Conservation (phyloP, 2,329 filamentous ascomycete species). For the Biscogniauxia marginata region DNA sequence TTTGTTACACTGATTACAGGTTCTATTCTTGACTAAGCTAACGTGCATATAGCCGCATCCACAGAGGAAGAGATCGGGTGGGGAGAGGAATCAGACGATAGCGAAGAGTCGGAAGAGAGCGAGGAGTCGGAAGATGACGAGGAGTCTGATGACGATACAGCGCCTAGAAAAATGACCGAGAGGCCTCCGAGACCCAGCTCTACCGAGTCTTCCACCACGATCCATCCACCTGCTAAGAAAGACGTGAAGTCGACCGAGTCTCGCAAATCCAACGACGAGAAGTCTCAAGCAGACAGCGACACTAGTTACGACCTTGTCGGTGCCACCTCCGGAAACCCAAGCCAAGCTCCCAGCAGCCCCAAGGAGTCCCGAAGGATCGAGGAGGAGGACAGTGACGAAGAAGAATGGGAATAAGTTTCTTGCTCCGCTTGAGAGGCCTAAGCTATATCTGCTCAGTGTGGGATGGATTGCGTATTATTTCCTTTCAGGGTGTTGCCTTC, state of each 20-base stretch:
- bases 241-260: conserved; percentile 63
- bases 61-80: conserved; percentile 70
- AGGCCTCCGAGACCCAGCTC: conserved; percentile 46
- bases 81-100: conserved; percentile 40
- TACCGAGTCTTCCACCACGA: conserved; percentile 58
- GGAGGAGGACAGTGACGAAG: conserved; percentile 66
- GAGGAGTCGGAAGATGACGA: conserved; percentile 68
- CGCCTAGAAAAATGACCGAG: conserved; percentile 32
- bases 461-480: conserved; percentile 7
- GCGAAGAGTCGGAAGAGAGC: conserved; percentile 60
- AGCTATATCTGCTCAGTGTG: conserved; percentile 4
- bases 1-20: conserved; percentile 41
- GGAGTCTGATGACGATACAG: conserved; percentile 39
- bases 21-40: conserved; percentile 32
- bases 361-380: conserved; percentile 55
- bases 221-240: conserved; percentile 49
- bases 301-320: conserved; percentile 94
- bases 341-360: conserved; percentile 70
- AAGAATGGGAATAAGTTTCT: conserved; percentile 33
- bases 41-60: conserved; percentile 54
- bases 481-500: conserved; percentile 12
- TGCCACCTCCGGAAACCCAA: conserved; percentile 71
- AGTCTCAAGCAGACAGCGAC: conserved; percentile 89
- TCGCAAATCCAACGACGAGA: conserved; percentile 80
- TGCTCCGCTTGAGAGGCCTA: background rate